Evolutionary conservation across 306 rosid species (phyloP).

Genomic region (Cucurbita ficifolia): DNA sequence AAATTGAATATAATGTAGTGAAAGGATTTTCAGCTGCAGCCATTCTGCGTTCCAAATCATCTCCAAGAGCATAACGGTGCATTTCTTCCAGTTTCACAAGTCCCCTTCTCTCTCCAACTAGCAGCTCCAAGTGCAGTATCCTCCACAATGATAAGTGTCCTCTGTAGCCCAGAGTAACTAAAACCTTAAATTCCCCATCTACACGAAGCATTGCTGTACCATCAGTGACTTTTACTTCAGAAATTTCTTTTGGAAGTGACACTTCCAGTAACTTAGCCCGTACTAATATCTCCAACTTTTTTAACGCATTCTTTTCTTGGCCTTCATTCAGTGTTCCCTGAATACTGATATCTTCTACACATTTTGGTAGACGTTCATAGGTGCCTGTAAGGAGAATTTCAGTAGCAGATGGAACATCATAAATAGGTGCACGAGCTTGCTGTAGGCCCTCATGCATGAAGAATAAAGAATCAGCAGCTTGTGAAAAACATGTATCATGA

Average conservation of each 20-base stretch:
- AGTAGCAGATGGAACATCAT: conserved; percentile 89
- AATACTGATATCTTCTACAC: conserved; percentile 67
- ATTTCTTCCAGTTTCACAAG: conserved; percentile 53
- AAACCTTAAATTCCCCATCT: conserved; percentile 82
- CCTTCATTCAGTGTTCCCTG: conserved; percentile 63
- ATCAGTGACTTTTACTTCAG: conserved; percentile 53
- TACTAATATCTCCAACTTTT: conserved; percentile 76
- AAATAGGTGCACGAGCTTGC: conserved; percentile 95
- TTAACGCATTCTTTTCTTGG: conserved; percentile 80
- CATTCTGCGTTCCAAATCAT: conserved; percentile 96
- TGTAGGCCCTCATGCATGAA: conserved; percentile 99
- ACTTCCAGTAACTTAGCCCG: conserved; percentile 77
- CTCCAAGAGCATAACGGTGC: conserved; percentile 63
- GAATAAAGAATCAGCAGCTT: conserved; percentile 91
- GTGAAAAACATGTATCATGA: conserved; percentile 91
- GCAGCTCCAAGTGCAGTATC: conserved; percentile 86
- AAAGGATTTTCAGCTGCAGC: conserved; percentile 85
- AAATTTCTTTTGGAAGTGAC: conserved; percentile 68
- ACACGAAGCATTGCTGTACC: conserved; percentile 72
- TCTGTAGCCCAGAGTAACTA: conserved; percentile 87
- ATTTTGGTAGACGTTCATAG: conserved; percentile 75
- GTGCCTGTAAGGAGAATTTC: conserved; percentile 78
- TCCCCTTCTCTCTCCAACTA: conserved; percentile 76
- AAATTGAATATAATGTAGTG: conserved; percentile 54
- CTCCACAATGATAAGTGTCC: conserved; percentile 97